A percentile compares a stretch with the other conserved stretches of the same genome.
Evolutionary conservation across 371 early-diverging fungal species (phyloP).

Genomic region (Batkoa obscura): DNA sequence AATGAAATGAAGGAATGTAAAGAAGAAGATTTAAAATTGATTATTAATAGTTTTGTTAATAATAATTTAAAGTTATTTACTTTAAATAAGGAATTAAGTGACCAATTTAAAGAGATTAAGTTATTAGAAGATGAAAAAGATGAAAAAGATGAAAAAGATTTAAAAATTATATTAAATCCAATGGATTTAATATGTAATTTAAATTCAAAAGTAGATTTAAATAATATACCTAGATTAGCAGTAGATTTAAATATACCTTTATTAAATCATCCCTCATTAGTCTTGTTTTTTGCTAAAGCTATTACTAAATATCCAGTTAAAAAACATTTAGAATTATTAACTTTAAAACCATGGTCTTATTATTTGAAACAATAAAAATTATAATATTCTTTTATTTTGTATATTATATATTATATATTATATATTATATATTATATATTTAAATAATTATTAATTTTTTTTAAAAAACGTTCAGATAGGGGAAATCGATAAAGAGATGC

Average conservation of each 20-base stretch:
- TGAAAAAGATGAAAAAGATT: background rate
- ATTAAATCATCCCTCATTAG: constrained; percentile 66
- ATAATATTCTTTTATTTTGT: no score
- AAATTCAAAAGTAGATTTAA: background rate
- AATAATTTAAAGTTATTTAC: no score
- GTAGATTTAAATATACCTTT: constrained; percentile 78
- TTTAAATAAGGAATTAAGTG: background rate
- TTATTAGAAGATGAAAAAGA: background rate
- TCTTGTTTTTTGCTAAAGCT: constrained; percentile 61
- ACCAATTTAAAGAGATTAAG: background rate
- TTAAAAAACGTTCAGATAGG: no score
- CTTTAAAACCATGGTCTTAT: no score
- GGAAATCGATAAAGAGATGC: no score
- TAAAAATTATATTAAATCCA: background rate
- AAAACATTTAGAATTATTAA: no score
- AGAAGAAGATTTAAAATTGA: background rate
- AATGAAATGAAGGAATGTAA: background rate
- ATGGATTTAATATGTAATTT: no score
- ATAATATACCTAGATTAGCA: constrained; percentile 50
- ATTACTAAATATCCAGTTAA: constrained; percentile 21
- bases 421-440: no score
- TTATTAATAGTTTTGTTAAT: no score
- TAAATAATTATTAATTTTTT: no score
- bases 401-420: no score
- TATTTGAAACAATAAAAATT: no score